These are phyloP conservation scores for Backusella westeae DNA, from an alignment of 192 early-diverging fungal genomes.

Conservation along the genomic window DNA sequence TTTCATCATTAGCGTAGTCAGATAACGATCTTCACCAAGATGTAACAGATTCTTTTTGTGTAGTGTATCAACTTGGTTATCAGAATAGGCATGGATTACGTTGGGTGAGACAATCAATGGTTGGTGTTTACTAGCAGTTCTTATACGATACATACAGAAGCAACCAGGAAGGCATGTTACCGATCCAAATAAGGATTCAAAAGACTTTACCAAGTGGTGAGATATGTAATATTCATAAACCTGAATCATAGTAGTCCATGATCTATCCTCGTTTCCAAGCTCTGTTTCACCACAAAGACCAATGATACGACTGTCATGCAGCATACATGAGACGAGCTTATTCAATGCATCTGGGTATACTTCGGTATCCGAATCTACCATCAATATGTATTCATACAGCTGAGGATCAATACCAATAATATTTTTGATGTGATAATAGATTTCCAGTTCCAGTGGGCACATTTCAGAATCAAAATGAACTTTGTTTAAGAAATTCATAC, in stretches of 20 bases:
- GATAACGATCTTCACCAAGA: constrained; percentile 97
- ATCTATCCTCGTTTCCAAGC: constrained; percentile 90
- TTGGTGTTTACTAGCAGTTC: constrained; percentile 83
- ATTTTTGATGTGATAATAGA: constrained; percentile 84
- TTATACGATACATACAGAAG: constrained; percentile 98
- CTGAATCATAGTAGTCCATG: constrained; percentile 98
- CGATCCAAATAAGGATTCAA: constrained; percentile 95
- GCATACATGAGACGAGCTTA: constrained; percentile 81
- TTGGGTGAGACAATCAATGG: constrained; percentile 87
- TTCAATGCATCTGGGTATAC: constrained; percentile 85
- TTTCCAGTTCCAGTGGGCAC: constrained; percentile 75
- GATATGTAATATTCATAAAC: constrained; percentile 99
- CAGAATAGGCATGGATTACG: constrained; percentile 92
- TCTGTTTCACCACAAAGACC: constrained; percentile 97
- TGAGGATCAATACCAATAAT: constrained; percentile 79
- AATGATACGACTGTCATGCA: constrained; percentile 78
- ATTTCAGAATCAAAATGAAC: constrained; percentile 81
- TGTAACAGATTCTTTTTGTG: constrained; percentile 99
- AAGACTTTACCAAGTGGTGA: constrained; percentile 95
- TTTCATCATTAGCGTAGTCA: constrained; percentile 92
- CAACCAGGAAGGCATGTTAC: constrained; percentile 98
- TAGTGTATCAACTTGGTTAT: constrained; percentile 93
- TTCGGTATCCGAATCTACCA: constrained; percentile 81
- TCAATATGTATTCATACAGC: constrained; percentile 77
- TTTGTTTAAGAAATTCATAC: constrained; percentile 80